Evolutionary conservation across 257 asterid species (phyloP), one percentile per base, ranked within the genome.

Genomic region (Solanum megistacrolobum): DNA sequence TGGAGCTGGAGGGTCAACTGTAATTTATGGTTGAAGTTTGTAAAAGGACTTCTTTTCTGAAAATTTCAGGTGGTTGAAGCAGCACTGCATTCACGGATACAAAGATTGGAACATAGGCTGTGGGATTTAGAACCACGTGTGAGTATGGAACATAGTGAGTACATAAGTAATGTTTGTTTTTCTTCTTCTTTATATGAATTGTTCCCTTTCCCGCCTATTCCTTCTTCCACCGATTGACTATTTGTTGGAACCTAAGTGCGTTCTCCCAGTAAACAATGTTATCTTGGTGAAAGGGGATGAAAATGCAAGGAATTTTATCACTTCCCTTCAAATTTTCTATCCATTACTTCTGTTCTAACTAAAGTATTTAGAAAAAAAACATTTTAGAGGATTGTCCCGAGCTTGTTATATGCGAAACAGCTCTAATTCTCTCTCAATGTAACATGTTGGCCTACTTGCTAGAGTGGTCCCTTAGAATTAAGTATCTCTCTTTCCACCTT

Each of bases 101-200:
- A 94, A 74, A 94, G 98, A 85, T 87, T 96, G 92, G 99, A 97
- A 89, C 94, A 83, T 69, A 91, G 94, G 88, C 87, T 97, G 87
- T 93, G 94, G 99, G 96, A 91, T 89, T 90, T 96, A 91, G 99
- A 96, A 92, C 99, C 99, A 86, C 95, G 94, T 88, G 99, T 97
- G 93, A 92, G 99, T 94, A 91, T 87, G 91, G 83, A 89, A 86
- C 91, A 89, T 86, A 88, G 92, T 88, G 91, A 89, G 92, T 89
- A 88, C 85, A 62, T 84, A 29, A 52, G 38, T 86, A 83, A 41
- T 13, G 34, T 79, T 79, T 79, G 84, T 25, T 79, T 41, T 41
- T 41, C 36, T 79, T 12, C 34, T 35, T 36, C 39, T 18, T 81
- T 31, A 13, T 82, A 18, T 48, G 39, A 82, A 21, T 48, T 29